Percentiles rank a stretch among this genome's conserved stretches.
These are phyloP conservation scores for Biscutella laevigata DNA, from an alignment of 441 rosid genomes.

Conservation along the genomic window DNA sequence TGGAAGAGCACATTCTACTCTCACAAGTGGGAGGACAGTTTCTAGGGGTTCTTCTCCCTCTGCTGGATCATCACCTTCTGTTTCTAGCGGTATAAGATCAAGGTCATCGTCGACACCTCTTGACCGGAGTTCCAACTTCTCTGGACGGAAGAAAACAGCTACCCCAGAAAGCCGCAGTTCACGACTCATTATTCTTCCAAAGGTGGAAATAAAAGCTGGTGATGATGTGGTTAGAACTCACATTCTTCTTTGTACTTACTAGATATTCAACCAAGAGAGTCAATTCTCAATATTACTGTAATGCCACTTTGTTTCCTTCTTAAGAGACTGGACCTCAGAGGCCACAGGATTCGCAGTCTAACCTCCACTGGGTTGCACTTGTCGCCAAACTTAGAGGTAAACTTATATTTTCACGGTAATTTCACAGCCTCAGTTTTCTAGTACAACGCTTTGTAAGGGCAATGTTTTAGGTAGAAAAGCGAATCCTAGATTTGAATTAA, in stretches of 20 bases:
- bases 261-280: neutral
- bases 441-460: constrained; percentile 6
- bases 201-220: constrained; percentile 84
- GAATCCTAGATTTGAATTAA: constrained; percentile 8
- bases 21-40: constrained; percentile 39
- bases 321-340: constrained; percentile 97
- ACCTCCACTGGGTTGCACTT: constrained; percentile 72
- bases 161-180: constrained; percentile 73
- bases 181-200: constrained; percentile 80
- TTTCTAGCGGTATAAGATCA: constrained; percentile 63
- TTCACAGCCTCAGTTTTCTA: constrained; percentile 8
- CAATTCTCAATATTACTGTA: too few species aligned
- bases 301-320: too few species aligned
- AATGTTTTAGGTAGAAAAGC: neutral
- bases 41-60: constrained; percentile 64
- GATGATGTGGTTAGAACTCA: constrained; percentile 76
- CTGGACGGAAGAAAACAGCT: constrained; percentile 52
- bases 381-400: constrained; percentile 82
- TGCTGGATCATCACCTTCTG: constrained; percentile 57
- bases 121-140: constrained; percentile 60
- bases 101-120: constrained; percentile 55
- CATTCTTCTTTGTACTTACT: neutral
- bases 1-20: constrained; percentile 39
- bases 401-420: neutral
- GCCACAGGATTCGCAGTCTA: constrained; percentile 83